Base-by-base conservation (phyloP, 1,139 yeast species). In the Sugiyamaella sp. region DNA sequence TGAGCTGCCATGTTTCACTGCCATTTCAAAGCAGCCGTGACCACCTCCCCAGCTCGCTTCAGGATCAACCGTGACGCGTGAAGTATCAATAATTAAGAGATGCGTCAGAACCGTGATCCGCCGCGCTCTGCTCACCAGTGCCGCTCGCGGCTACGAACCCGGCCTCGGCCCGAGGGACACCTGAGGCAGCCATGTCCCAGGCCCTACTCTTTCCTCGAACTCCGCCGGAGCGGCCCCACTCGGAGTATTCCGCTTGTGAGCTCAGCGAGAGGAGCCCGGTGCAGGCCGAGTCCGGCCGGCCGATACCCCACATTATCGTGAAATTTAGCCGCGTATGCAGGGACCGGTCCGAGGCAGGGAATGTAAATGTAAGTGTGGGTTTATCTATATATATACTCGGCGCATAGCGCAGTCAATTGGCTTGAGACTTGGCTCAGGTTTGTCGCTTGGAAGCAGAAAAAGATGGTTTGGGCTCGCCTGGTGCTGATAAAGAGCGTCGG, bases 271-370 rank as follows among this genome's bases (percentile, higher is more conserved):
- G n/a, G n/a, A n/a, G n/a, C n/a, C n/a, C n/a, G n/a, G n/a, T n/a
- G n/a, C n/a, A n/a, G n/a, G n/a, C n/a, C n/a, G n/a, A n/a, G n/a
- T n/a, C n/a, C n/a, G n/a, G 29, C 21, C 44, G 44, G 44, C 29
- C n/a, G 29, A 24, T 41, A 44, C 48, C 48, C 48, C 48, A 33
- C 33, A 33, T 12, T 27, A n/a, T n/a, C 19, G 21, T 25, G 33
- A 43, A n/a, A n/a, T 44, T 44, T 44, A 44, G 40, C 40, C 48
- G 48, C 48, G 48, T 16, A 16, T 44, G 20, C 48, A 44, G 48
- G 48, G 48, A 44, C 45, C 12, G 20, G 22, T 22, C 46, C 37
- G 38, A 2, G 20, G 38, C 46, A n/a, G 22, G 38, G 22, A 2
- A 33, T 20, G 9, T 20, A 5, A 19, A 32, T 29, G 5, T 17